Percentiles rank a stretch among this genome's conserved stretches.
phyloP scores from a whole-genome alignment of 75 land plant species.

The Chamaecyparis obtusa region DNA sequence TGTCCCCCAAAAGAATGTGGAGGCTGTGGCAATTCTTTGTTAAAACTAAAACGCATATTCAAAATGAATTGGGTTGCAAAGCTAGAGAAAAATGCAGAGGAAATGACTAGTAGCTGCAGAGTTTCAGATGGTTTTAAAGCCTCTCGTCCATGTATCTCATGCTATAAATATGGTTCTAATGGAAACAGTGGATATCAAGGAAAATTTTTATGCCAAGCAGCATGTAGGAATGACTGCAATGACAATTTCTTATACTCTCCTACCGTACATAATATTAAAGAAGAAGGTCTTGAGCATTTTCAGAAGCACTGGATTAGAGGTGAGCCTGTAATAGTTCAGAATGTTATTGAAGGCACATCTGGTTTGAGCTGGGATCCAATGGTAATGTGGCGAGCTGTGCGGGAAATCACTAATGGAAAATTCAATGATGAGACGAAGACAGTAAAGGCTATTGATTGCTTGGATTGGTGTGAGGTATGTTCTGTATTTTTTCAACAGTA shows the following conservation, averaged over 20 bases:
- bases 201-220: slow-evolving; percentile 25
- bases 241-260: slow-evolving; percentile 83
- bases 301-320: slow-evolving; percentile 82
- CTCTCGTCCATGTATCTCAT: slow-evolving; percentile 19
- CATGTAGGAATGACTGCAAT: slow-evolving; percentile 44
- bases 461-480: slow-evolving; percentile 77
- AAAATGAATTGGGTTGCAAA: slow-evolving; percentile 77
- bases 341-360: slow-evolving; percentile 51
- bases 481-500: not conserved
- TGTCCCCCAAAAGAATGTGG: slow-evolving; percentile 68
- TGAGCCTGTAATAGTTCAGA: slow-evolving; percentile 76
- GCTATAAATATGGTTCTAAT: slow-evolving; percentile 1
- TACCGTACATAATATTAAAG: slow-evolving; percentile 38
- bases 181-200: slow-evolving; percentile 9
- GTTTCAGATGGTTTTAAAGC: slow-evolving; percentile 14
- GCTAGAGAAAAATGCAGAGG: slow-evolving; percentile 64
- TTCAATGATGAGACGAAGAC: slow-evolving; percentile 49
- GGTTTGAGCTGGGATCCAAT: slow-evolving; percentile 86
- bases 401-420: slow-evolving; percentile 56
- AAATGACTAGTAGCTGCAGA: slow-evolving; percentile 62
- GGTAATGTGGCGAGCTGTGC: slow-evolving; percentile 78
- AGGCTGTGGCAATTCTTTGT: slow-evolving; percentile 55
- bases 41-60: slow-evolving; percentile 53
- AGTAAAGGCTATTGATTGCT: slow-evolving; percentile 80
- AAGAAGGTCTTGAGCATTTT: slow-evolving; percentile 61